Base-by-base conservation (phyloP, 768 basidiomycete species). In the Lactarius psammicola region DNA sequence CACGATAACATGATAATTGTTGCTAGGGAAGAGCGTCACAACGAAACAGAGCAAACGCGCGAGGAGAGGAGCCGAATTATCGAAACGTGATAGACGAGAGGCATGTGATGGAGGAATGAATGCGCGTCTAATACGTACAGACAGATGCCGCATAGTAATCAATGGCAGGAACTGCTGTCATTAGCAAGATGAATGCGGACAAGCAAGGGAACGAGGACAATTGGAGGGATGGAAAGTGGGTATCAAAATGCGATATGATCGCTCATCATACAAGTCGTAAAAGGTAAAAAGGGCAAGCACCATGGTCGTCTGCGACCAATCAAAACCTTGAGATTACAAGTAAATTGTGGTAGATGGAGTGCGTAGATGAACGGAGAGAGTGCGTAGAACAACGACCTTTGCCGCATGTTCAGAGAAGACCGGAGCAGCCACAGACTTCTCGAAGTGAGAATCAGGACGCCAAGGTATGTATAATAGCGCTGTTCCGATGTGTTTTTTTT, bases 111-210 rank as follows among this genome's bases (percentile, higher is more conserved):
- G 74, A 73, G 77, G 73, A 76, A 75, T 62, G 56, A 23, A 76
- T 76, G 84, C 82, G 85, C 87, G 81, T 88, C 85, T 88, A 87
- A 83, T 86, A 84, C 82, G 87, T 88, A 87, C 87, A 86, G 26
- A 69, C 51, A 56, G 62, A 63, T 69, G 62, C 40, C 57, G 42
- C 42, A 75, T 75, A 76, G 74, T 74, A 72, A 61, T 34, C 58
- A 49, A 63, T 26, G 70, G 69, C 60, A 66, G 73, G 65, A 69
- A 66, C 72, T 71, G 71, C 49, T 62, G 71, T 68, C 53, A 60
- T 56, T 60, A 58, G 54, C 44, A 60, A 62, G 65, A 60, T 15
- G 49, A 60, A 59, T 55, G 62, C 33, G 49, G 46, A 63, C 53
- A 44, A 55, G 61, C 57, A 34, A n/a, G 26, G 60, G 40, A 23